phyloP scores from a whole-genome alignment of 2,329 filamentous ascomycete species.

The Scedosporium boydii region DNA sequence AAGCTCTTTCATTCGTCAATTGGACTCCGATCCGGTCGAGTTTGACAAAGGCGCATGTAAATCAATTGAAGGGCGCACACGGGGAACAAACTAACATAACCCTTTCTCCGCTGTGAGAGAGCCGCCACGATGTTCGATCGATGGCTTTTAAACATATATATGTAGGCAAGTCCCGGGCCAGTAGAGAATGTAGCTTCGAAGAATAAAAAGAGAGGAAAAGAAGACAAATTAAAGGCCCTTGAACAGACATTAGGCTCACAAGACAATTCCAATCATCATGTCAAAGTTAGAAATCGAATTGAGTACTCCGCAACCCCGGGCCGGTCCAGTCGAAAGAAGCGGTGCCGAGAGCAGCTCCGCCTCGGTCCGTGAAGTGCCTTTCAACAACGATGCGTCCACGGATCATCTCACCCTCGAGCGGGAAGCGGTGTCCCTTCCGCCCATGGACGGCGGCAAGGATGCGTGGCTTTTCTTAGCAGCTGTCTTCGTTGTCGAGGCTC shows the following conservation, averaged over 20 bases:
- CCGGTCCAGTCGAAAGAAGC: background rate
- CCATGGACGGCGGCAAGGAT: constrained; percentile 25
- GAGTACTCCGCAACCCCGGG: background rate
- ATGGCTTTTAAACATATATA: no score
- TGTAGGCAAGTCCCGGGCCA: no score
- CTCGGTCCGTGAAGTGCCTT: background rate
- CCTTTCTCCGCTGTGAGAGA: background rate
- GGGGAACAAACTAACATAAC: background rate
- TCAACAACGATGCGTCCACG: background rate
- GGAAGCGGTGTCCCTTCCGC: constrained; percentile 14
- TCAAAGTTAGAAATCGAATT: background rate
- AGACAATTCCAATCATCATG: background rate
- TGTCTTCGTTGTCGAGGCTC: constrained; percentile 14
- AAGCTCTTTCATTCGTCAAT: background rate
- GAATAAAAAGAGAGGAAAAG: no score
- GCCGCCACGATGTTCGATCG: background rate
- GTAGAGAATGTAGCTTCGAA: no score
- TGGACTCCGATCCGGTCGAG: background rate
- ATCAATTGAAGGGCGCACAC: background rate
- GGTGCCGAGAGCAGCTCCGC: background rate
- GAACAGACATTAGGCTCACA: no score
- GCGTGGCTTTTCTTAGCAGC: constrained; percentile 23
- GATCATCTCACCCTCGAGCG: background rate
- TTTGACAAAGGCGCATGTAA: background rate
- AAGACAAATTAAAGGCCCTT: no score